Percentiles rank a stretch among this genome's conserved stretches.
These are phyloP conservation scores for Pontederia paniculata DNA, from an alignment of 176 grass and related monocot genomes.

Conservation along the genomic window DNA sequence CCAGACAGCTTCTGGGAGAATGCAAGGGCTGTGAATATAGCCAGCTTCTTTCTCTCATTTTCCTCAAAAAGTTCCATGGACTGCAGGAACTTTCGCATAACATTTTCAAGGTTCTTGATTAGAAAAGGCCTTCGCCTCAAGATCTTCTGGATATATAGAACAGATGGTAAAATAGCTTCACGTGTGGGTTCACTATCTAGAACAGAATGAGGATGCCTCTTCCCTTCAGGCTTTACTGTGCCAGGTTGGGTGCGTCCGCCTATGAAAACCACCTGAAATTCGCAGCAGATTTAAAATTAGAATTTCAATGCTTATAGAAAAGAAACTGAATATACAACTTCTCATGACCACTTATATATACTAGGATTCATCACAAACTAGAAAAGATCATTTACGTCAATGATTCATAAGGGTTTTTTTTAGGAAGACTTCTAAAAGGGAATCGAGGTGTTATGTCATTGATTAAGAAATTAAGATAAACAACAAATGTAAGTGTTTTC, in stretches of 20 bases:
- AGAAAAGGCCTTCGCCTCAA: conserved; percentile 76
- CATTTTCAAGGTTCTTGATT: conserved; percentile 97
- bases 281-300: neutral
- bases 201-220: conserved; percentile 60
- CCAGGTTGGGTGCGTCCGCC: conserved; percentile 83
- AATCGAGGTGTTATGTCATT: too few species aligned
- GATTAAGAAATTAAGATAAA: too few species aligned
- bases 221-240: conserved; percentile 86
- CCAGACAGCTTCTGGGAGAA: conserved; percentile 93
- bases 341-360: too few species aligned
- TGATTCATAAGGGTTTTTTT: neutral
- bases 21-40: conserved; percentile 84
- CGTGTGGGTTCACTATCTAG: conserved; percentile 56
- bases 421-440: neutral
- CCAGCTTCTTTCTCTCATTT: conserved; percentile 81
- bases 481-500: too few species aligned
- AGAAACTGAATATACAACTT: too few species aligned
- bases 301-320: too few species aligned
- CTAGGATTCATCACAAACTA: neutral
- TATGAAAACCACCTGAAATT: conserved; percentile 73
- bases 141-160: conserved; percentile 90
- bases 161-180: conserved; percentile 71
- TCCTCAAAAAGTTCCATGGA: conserved; percentile 89
- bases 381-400: neutral
- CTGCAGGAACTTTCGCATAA: conserved; percentile 77